These are phyloP conservation scores for Vitis cinerea DNA, from an alignment of 164 flowering plant species.

Conservation along the genomic window DNA sequence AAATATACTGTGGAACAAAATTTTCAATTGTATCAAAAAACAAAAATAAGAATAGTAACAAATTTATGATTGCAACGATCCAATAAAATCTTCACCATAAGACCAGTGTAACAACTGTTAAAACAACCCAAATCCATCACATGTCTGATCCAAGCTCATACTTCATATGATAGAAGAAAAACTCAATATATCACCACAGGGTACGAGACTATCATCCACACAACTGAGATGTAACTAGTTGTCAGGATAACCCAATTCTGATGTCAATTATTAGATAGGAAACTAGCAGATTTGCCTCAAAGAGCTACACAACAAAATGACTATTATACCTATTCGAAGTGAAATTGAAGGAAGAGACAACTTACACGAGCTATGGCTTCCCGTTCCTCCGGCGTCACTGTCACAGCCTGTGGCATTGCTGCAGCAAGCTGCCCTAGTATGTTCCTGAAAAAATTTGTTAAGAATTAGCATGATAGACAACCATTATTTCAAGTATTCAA, in stretches of 20 bases:
- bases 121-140: no score
- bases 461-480: conserved; percentile 1
- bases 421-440: conserved; percentile 53
- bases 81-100: no score
- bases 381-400: conserved; percentile 86
- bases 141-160: not conserved
- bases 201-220: not conserved
- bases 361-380: conserved; percentile 92
- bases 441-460: conserved; percentile 32
- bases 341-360: not conserved
- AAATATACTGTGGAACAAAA: not conserved
- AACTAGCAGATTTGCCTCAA: no score
- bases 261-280: no score
- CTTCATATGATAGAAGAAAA: not conserved
- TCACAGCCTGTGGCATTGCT: conserved; percentile 72
- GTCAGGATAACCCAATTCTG: no score
- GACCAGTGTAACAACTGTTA: no score
- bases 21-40: no score
- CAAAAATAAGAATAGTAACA: no score
- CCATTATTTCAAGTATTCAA: not conserved
- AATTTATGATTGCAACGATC: no score
- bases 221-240: no score
- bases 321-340: no score
- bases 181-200: not conserved
- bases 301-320: no score